Conservation (phyloP, 176 grass and related monocot genomes). For the Eremochloa ophiuroides region DNA sequence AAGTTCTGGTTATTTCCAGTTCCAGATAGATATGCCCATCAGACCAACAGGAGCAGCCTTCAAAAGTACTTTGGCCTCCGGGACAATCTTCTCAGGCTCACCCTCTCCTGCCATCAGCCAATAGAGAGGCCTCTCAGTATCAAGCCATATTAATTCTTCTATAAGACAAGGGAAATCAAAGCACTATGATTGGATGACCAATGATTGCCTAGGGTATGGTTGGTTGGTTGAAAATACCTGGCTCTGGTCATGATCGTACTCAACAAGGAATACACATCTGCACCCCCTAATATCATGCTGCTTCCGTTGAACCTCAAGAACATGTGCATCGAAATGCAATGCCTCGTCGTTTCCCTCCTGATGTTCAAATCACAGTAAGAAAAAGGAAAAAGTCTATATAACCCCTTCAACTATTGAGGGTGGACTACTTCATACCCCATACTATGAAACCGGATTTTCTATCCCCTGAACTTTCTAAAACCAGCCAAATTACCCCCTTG, state of each 20-base stretch:
- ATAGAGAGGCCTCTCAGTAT: background rate
- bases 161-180: background rate
- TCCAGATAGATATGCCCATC: background rate
- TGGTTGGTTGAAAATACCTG: constrained; percentile 48
- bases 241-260: constrained; percentile 74
- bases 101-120: constrained; percentile 44
- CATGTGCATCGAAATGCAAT: constrained; percentile 83
- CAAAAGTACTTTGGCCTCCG: constrained; percentile 45
- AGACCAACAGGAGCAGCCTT: background rate
- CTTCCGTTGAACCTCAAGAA: constrained; percentile 64
- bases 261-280: constrained; percentile 72
- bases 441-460: too few species aligned
- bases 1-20: constrained; percentile 5
- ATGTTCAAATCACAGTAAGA: constrained; percentile 1
- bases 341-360: constrained; percentile 78
- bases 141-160: background rate
- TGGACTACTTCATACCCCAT: too few species aligned
- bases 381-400: background rate
- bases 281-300: constrained; percentile 95
- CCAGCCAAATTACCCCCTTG: too few species aligned
- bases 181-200: background rate
- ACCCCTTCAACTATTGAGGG: too few species aligned
- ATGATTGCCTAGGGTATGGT: background rate
- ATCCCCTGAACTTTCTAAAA: too few species aligned
- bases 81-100: constrained; percentile 57